Evolutionary conservation across 2,329 filamentous ascomycete species (phyloP).

Genomic region (Botryosphaeria dothidea): DNA sequence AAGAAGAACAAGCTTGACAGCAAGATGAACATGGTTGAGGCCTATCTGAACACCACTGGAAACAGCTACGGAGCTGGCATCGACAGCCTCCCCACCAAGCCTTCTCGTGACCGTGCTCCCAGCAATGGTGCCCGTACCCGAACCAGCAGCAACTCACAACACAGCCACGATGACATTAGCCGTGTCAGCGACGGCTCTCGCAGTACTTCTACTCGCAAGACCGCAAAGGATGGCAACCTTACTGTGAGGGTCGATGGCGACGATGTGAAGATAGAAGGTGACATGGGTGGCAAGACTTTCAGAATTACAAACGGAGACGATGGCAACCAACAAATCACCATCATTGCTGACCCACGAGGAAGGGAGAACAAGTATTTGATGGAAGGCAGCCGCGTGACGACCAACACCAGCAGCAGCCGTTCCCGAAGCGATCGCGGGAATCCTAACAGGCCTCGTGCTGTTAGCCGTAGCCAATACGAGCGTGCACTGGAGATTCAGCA

Average conservation of each 20-base stretch:
- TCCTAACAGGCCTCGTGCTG: neutral
- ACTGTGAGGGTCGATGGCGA: conserved; percentile 2
- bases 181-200: conserved; percentile 13
- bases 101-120: neutral
- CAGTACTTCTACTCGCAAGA: conserved; percentile 6
- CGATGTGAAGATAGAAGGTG: conserved; percentile 9
- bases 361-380: conserved; percentile 8
- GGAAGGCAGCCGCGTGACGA: conserved; percentile 11
- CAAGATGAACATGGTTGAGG: conserved; percentile 4
- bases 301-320: conserved; percentile 8
- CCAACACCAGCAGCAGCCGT: conserved; percentile 10
- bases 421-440: conserved; percentile 13
- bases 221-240: neutral
- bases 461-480: neutral
- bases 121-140: conserved; percentile 4
- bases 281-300: conserved; percentile 1
- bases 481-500: neutral
- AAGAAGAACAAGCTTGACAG: conserved; percentile 4
- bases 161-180: conserved; percentile 7
- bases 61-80: neutral
- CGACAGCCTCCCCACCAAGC: conserved; percentile 8
- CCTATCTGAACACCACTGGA: neutral
- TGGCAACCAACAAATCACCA: conserved; percentile 10
- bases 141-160: neutral
- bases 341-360: conserved; percentile 1